A percentile compares a stretch with the other conserved stretches of the same genome.
Conservation (phyloP, 305 asterid species). For the Fraxinus greggii region DNA sequence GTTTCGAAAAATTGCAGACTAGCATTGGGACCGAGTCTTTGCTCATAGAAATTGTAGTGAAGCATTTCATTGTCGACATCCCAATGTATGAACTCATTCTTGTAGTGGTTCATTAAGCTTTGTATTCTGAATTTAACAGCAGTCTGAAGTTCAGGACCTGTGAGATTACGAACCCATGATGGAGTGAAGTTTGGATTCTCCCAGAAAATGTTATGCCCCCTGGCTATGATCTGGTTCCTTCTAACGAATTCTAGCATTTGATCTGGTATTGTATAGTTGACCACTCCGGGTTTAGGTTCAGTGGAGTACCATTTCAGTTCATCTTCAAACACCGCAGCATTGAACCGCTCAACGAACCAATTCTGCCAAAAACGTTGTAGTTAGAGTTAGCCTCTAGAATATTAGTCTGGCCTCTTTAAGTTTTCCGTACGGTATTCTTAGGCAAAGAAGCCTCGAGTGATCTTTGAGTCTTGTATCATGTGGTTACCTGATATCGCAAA, state of each 20-base stretch:
- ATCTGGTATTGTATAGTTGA: constrained; percentile 40
- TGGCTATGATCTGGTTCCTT: constrained; percentile 26
- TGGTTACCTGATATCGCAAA: constrained; percentile 49
- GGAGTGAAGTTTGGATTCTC: constrained; percentile 36
- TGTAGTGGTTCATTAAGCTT: constrained; percentile 37
- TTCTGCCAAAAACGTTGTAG: constrained; percentile 20
- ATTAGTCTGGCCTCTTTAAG: not conserved
- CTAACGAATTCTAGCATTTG: constrained; percentile 38
- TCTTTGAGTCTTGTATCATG: not conserved
- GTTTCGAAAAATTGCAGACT: constrained; percentile 34
- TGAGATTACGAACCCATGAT: constrained; percentile 38
- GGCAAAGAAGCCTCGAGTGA: not conserved
- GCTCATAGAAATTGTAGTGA: constrained; percentile 45
- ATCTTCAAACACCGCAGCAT: constrained; percentile 47
- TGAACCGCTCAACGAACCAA: constrained; percentile 45
- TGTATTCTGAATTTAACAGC: constrained; percentile 31
- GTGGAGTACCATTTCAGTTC: constrained; percentile 49
- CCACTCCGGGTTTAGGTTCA: constrained; percentile 34
- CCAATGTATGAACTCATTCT: constrained; percentile 44
- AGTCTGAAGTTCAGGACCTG: constrained; percentile 27
- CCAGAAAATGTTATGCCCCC: constrained; percentile 53
- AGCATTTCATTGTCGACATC: constrained; percentile 53
- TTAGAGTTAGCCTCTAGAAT: not conserved
- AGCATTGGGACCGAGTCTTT: constrained; percentile 38
- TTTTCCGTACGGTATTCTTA: not conserved